phyloP scores from a whole-genome alignment of 2,329 filamentous ascomycete species.

The Cladophialophora bantiana region DNA sequence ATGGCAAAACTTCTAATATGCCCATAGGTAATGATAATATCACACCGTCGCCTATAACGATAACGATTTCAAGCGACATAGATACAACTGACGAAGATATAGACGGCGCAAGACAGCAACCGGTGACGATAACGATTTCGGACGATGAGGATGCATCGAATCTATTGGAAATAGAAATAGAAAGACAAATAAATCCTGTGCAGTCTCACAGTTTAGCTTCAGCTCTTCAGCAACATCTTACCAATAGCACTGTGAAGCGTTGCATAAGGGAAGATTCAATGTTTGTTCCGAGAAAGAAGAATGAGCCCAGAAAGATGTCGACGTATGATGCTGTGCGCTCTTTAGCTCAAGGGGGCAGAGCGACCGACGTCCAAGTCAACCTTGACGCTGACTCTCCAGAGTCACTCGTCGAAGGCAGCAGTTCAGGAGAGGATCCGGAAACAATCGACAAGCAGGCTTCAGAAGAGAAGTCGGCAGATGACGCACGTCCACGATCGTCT shows the following conservation, averaged over 20 bases:
- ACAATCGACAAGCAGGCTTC: neutral
- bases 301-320: neutral
- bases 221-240: constrained; percentile 4
- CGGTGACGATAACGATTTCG: neutral
- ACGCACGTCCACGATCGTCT: neutral
- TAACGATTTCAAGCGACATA: constrained; percentile 21
- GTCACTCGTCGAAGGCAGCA: neutral
- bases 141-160: neutral
- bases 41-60: neutral
- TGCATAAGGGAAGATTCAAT: constrained; percentile 7
- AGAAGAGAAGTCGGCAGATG: neutral
- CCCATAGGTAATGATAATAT: neutral
- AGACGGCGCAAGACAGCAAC: neutral
- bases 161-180: neutral
- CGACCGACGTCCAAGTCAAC: neutral
- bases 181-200: neutral
- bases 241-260: constrained; percentile 18
- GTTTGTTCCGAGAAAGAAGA: constrained; percentile 18
- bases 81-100: constrained; percentile 29
- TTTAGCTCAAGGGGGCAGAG: constrained; percentile 1
- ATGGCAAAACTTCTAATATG: neutral
- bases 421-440: neutral
- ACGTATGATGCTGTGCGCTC: constrained; percentile 2
- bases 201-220: neutral
- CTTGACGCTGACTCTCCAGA: neutral